phyloP scores from a whole-genome alignment of 2,329 filamentous ascomycete species.

The Colletotrichum cuscutae region DNA sequence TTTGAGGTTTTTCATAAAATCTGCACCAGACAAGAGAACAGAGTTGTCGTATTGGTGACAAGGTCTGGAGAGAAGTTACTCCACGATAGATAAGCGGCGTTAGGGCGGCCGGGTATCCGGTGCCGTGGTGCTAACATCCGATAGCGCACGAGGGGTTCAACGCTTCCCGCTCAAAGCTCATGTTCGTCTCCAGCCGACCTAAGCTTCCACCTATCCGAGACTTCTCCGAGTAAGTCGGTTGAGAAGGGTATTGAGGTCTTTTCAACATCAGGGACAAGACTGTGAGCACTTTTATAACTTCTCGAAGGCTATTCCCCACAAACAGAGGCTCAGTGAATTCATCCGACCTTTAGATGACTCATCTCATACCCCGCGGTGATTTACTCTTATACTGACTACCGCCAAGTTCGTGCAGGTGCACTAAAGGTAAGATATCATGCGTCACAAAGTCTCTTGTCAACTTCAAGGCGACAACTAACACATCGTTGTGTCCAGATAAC shows the following conservation, averaged over 20 bases:
- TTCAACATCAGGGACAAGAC: not conserved
- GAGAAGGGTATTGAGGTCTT: not conserved
- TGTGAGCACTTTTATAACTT: not conserved
- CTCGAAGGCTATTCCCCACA: not conserved
- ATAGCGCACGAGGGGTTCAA: constrained; percentile 15
- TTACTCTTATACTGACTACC: constrained; percentile 14
- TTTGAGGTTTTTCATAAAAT: not conserved
- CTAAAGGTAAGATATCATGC: not conserved
- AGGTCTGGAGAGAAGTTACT: not conserved
- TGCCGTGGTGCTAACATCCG: not conserved
- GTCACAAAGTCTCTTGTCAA: not conserved
- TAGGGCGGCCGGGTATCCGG: not conserved
- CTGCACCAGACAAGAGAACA: too few relatives aligned
- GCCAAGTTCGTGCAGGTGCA: not conserved
- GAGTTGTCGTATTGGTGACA: too few relatives aligned
- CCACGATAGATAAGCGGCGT: not conserved
- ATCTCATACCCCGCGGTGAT: constrained; percentile 10
- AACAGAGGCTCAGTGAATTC: not conserved
- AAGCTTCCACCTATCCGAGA: constrained; percentile 16
- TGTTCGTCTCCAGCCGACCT: constrained; percentile 1
- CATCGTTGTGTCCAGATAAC: not conserved
- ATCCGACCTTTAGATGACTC: constrained; percentile 16
- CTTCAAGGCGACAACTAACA: not conserved
- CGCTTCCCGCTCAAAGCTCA: not conserved
- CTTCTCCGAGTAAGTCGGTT: not conserved